Evolutionary conservation across 2,329 filamentous ascomycete species (phyloP), one percentile per base, ranked within the genome.

Genomic region (Emericellopsis cladophorae): DNA sequence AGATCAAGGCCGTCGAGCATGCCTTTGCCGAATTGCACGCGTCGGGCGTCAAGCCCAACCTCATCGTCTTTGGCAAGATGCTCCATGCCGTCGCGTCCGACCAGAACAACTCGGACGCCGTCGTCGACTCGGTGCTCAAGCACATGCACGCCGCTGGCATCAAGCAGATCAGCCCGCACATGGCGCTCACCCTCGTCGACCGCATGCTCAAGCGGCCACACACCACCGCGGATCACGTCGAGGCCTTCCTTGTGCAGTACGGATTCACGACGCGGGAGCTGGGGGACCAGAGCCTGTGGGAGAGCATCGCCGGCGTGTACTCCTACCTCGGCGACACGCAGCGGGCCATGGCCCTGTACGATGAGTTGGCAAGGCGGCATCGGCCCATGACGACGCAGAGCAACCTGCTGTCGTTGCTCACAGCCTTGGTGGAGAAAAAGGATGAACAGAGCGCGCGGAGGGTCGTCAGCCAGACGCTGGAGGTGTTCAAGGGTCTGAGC

Each of bases 171-270:
- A 74, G 73, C 4, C 59, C 75, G 2, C 72, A 86, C 49, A 83
- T 87, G 51, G 84, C 84, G 62, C 89, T 84, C 21, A 83, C 81
- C 51, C 70, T 92, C 16, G 64, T 84, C 36, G 73, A 80, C 36
- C 68, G 82, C 53, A 81, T 80, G 54, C 81, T 89, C 53, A 51
- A 65, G 8, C 68, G 67, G 39, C 45, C 60, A 1, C 74, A 76
- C n/a, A n/a, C 15, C 2, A 68, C 83, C 48, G 60, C 84, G 24
- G 57, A 61, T 2, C 72, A 74, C 12, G 69, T 85, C n/a, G 69
- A 76, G 31, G 54, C 57, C 0, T 62, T 89, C 4, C 74, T 86
- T 16, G 60, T 65, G 18, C 73, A 83, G 52, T 65, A 68, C 44
- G 59, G 74, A 21, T 60, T 72, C 45, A 47, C 42, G 2, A 48